phyloP scores from a whole-genome alignment of 2,329 filamentous ascomycete genomes.

The Botryotinia globosa region DNA sequence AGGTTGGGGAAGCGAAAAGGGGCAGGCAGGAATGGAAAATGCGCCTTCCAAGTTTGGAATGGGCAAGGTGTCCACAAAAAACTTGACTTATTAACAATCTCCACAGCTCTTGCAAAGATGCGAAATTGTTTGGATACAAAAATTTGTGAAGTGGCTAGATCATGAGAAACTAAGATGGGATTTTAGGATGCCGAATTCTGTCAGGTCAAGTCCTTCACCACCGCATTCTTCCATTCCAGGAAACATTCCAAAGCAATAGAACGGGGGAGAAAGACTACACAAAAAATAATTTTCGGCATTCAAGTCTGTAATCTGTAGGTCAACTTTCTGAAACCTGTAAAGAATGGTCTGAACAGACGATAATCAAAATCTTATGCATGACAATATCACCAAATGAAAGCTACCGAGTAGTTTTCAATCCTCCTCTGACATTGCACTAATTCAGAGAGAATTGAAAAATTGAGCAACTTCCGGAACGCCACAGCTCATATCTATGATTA shows the following conservation, averaged over 20 bases:
- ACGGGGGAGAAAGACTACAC: no score
- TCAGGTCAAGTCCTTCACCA: neutral
- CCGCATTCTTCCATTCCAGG: neutral
- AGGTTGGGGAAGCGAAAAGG: neutral
- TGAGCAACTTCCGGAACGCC: neutral
- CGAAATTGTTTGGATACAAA: accelerated
- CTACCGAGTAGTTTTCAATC: no score
- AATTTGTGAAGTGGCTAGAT: neutral
- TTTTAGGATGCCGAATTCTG: neutral
- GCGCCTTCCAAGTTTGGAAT: neutral
- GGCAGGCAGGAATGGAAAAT: neutral
- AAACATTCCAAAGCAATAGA: neutral
- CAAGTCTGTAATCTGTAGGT: accelerated
- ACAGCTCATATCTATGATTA: neutral
- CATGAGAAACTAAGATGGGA: neutral
- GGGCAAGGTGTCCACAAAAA: neutral
- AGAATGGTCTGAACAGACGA: neutral
- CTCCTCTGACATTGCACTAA: no score
- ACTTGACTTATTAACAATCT: neutral
- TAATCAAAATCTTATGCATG: no score
- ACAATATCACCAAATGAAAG: no score
- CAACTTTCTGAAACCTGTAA: accelerated
- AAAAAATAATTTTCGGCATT: accelerated
- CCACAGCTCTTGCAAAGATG: no score
- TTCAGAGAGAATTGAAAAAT: neutral